phyloP scores from a whole-genome alignment of 495 filamentous ascomycete genomes.

The Rhizodiscina lignyota region DNA sequence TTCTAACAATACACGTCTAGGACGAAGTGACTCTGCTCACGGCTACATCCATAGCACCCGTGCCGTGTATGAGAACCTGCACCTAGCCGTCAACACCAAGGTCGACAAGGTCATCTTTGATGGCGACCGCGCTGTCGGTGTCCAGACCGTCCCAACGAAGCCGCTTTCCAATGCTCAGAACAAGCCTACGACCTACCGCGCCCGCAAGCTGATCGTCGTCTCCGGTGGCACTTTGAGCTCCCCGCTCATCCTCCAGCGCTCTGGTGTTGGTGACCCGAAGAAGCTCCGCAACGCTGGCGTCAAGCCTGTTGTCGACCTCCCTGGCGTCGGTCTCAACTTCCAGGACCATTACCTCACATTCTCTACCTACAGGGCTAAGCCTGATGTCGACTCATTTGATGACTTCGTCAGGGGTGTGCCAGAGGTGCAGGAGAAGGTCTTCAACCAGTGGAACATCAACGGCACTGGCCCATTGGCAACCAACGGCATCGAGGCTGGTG shows the following conservation, averaged over 20 bases:
- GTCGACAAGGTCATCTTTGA: conserved; percentile 70
- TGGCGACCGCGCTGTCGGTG: conserved; percentile 24
- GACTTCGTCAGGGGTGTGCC: conserved; percentile 65
- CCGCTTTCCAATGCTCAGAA: conserved; percentile 27
- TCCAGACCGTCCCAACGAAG: conserved; percentile 20
- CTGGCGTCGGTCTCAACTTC: conserved; percentile 69
- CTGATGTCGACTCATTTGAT: conserved; percentile 62
- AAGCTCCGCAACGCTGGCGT: conserved; percentile 56
- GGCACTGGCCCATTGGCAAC: conserved; percentile 68
- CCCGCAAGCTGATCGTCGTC: conserved; percentile 63
- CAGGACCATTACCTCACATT: conserved; percentile 79
- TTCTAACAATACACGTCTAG: too few relatives aligned
- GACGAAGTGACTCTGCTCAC: conserved; percentile 56
- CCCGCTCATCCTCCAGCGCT: conserved; percentile 62
- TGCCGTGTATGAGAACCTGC: conserved; percentile 42
- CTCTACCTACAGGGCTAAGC: conserved; percentile 58
- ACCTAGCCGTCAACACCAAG: conserved; percentile 52
- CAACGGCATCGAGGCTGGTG: conserved; percentile 72
- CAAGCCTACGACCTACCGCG: conserved; percentile 27
- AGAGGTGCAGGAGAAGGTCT: conserved; percentile 30
- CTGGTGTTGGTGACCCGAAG: conserved; percentile 53
- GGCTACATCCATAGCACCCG: conserved; percentile 25
- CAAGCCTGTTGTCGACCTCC: conserved; percentile 55
- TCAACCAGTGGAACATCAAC: conserved; percentile 61
- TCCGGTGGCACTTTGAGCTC: conserved; percentile 69